phyloP scores from a whole-genome alignment of 306 rosid genomes.

The Medicago lupulina region DNA sequence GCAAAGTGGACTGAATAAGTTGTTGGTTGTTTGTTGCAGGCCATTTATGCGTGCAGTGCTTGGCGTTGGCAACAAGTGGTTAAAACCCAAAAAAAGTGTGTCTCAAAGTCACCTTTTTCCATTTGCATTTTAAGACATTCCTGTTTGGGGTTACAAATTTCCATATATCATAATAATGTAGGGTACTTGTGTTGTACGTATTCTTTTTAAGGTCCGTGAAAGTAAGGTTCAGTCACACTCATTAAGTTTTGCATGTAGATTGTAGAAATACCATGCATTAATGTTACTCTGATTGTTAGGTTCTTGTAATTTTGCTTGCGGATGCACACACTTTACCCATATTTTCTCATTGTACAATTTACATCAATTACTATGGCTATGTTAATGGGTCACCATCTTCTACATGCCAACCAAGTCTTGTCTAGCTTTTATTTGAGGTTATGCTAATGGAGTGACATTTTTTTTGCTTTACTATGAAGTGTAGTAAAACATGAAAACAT shows the following conservation, averaged over 20 bases:
- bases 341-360: not conserved
- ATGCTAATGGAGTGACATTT: too few relatives aligned
- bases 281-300: not conserved
- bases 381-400: not conserved
- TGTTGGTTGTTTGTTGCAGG: constrained; percentile 17
- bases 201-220: not conserved
- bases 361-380: not conserved
- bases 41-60: not conserved
- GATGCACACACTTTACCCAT: not conserved
- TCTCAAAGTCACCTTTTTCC: constrained; percentile 48
- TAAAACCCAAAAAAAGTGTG: constrained; percentile 14
- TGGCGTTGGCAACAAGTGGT: constrained; percentile 36
- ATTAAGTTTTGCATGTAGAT: not conserved
- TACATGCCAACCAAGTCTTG: not conserved
- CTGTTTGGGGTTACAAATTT: constrained; percentile 27
- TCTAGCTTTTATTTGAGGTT: not conserved
- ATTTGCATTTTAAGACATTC: constrained; percentile 40
- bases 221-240: not conserved
- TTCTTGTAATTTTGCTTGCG: not conserved
- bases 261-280: not conserved
- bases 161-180: not conserved
- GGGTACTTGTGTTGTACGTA: constrained; percentile 28
- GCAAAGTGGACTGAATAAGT: not conserved
- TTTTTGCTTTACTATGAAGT: too few relatives aligned
- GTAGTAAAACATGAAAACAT: too few relatives aligned